phyloP scores from a whole-genome alignment of 139 green algal genomes.

The Ettlia oleoabundans region DNA sequence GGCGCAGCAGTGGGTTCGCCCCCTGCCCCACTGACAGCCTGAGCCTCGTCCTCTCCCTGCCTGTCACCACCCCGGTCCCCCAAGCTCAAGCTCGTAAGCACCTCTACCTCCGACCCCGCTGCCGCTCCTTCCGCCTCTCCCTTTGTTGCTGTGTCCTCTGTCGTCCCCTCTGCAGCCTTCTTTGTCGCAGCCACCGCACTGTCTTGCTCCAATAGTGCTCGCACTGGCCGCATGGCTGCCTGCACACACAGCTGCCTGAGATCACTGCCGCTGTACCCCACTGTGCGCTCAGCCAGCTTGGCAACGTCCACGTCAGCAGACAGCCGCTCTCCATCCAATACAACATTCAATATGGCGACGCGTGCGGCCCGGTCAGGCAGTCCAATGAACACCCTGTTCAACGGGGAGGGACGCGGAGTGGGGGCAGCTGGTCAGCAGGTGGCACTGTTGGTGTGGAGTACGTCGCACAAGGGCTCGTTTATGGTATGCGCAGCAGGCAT shows the following conservation, averaged over 20 bases:
- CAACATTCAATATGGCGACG: constrained; percentile 63
- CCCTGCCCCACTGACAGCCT: no score
- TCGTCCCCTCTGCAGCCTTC: not conserved
- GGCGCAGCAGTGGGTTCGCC: not conserved
- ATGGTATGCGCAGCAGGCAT: not conserved
- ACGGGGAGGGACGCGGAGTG: not conserved
- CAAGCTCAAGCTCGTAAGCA: not conserved
- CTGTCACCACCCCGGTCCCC: not conserved
- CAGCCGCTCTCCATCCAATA: constrained; percentile 48
- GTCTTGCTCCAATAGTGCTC: constrained; percentile 40
- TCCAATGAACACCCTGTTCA: constrained; percentile 69
- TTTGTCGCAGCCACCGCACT: not conserved
- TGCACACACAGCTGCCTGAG: constrained; percentile 50
- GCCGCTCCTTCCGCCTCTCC: not conserved
- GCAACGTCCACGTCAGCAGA: constrained; percentile 39
- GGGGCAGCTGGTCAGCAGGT: not conserved
- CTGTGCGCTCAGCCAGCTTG: constrained; percentile 41
- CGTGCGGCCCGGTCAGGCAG: constrained; percentile 67
- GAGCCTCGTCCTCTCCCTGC: not conserved
- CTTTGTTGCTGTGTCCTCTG: not conserved
- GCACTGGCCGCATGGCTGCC: constrained; percentile 56
- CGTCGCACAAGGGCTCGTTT: no score
- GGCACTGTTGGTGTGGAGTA: not conserved
- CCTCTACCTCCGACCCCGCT: not conserved
- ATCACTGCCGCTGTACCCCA: constrained; percentile 56